Evolutionary conservation across 2,329 filamentous ascomycete genomes (phyloP), one percentile per base, ranked within the genome.

Genomic region (Ramularia collo-cygni): DNA sequence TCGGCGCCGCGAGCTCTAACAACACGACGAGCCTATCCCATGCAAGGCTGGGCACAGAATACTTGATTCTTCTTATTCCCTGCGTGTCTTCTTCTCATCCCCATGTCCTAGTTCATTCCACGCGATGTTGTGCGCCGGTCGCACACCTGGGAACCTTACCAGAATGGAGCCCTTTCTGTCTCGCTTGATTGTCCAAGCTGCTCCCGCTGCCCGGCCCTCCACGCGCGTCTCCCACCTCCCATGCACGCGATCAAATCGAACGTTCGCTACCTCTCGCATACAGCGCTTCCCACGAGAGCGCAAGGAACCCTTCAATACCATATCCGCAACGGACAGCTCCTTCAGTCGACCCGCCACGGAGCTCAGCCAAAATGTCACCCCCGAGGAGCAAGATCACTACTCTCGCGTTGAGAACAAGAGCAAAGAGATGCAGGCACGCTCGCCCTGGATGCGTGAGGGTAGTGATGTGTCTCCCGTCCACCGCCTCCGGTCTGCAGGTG

Each of bases 371-470:
- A 58, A 68, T 37, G 58, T 72, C 21, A 64, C 63, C 2, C 47
- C 62, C 33, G 67, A 68, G 42, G 70, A 73, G 52, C 62, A 67
- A 47, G 58, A 64, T 16, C 64, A 72, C 48, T 72, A 66, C 48
- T 59, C 62, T 9, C 56, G 51, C 36, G 56, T 61, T 28, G 59
- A 71, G n/a, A 55, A 58, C 35, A 61, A 64, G 41, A 69, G 70
- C 33, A 75, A 75, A 53, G 64, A 72, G 35, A 71, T 73, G 43
- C 79, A 81, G 47, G 66, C 75, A 35, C 68, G 75, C 35, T 72
- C 78, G 24, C 81, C 81, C 51, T 84, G 81, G 81, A 77, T 79
- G 48, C 69, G 79, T 12, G 71, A 81, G 47, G 75, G 77, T 3
- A 74, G 74, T 29, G 74, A 78, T 46, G 53, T 64, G 27, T 70